Conservation (phyloP, 768 basidiomycete genomes). For the Cytidiella melzeri region DNA sequence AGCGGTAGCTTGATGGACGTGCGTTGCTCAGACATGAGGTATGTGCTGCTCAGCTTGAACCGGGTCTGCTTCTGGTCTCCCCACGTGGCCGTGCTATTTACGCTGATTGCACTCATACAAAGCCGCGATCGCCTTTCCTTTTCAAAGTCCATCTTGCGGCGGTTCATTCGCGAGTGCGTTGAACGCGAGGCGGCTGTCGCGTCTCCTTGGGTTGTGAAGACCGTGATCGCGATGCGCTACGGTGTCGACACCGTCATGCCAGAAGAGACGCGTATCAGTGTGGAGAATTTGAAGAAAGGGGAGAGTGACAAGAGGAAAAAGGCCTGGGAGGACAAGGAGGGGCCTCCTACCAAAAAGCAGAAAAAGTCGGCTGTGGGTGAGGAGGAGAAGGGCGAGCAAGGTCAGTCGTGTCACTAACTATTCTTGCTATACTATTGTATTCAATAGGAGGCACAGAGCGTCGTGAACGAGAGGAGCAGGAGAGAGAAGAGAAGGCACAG, state of each 20-base stretch:
- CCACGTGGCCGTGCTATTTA: not conserved
- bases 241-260: slow-evolving; percentile 84
- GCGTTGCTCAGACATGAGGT: slow-evolving; percentile 77
- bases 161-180: slow-evolving; percentile 94
- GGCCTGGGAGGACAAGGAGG: slow-evolving; percentile 84
- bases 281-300: slow-evolving; percentile 74
- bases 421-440: no score
- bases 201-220: slow-evolving; percentile 94
- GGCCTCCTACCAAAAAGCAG: slow-evolving; percentile 74
- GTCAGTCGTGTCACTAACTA: not conserved
- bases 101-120: not conserved
- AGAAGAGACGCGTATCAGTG: slow-evolving; percentile 72
- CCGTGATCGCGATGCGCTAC: slow-evolving; percentile 74
- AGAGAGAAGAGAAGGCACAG: slow-evolving; percentile 61
- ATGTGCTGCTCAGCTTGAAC: no score
- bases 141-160: slow-evolving; percentile 93
- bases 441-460: slow-evolving; percentile 46
- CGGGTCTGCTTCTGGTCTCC: slow-evolving; percentile 3
- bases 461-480: slow-evolving; percentile 62
- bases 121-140: slow-evolving; percentile 95
- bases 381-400: slow-evolving; percentile 62
- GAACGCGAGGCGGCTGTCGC: slow-evolving; percentile 89
- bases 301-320: slow-evolving; percentile 94
- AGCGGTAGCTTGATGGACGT: slow-evolving; percentile 82
- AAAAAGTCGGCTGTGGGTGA: slow-evolving; percentile 70